Evolutionary conservation across 1,284 basidiomycete genomes (phyloP).

Genomic region (Hemileia vastatrix): DNA sequence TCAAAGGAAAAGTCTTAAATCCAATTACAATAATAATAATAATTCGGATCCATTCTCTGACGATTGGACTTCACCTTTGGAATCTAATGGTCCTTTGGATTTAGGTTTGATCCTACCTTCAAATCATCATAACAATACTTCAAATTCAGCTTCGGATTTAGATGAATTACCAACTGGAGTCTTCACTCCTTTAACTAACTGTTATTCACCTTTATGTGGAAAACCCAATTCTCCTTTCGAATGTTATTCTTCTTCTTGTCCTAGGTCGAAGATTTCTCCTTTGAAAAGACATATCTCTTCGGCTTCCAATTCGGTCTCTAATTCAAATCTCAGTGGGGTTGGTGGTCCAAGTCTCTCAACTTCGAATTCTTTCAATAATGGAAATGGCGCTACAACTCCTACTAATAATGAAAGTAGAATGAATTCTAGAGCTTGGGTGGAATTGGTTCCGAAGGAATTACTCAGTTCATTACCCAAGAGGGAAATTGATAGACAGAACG

Average conservation of each 20-base stretch:
- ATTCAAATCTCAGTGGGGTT: background rate
- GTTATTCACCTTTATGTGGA: constrained; percentile 61
- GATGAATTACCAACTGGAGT: constrained; percentile 78
- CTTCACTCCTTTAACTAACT: constrained; percentile 55
- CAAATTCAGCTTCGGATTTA: no score
- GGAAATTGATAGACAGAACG: constrained; percentile 74
- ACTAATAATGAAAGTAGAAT: constrained; percentile 62
- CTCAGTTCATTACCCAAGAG: constrained; percentile 61
- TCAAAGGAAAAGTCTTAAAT: background rate
- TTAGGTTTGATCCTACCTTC: no score
- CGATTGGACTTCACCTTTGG: no score
- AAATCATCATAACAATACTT: no score
- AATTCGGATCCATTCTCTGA: no score
- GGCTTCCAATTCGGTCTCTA: constrained; percentile 14
- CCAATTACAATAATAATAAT: no score
- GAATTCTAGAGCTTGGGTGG: constrained; percentile 68
- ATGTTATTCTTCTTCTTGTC: constrained; percentile 36
- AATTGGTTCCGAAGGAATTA: constrained; percentile 59
- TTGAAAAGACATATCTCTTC: constrained; percentile 27
- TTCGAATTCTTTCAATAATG: constrained; percentile 1
- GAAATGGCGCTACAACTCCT: constrained; percentile 30
- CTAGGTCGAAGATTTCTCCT: constrained; percentile 26
- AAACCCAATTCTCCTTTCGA: constrained; percentile 45
- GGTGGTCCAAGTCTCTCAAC: constrained; percentile 2
- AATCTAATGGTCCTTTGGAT: no score